Evolutionary conservation across 306 rosid genomes (phyloP), one percentile per base, ranked within the genome.

Genomic region (Senna siamea): DNA sequence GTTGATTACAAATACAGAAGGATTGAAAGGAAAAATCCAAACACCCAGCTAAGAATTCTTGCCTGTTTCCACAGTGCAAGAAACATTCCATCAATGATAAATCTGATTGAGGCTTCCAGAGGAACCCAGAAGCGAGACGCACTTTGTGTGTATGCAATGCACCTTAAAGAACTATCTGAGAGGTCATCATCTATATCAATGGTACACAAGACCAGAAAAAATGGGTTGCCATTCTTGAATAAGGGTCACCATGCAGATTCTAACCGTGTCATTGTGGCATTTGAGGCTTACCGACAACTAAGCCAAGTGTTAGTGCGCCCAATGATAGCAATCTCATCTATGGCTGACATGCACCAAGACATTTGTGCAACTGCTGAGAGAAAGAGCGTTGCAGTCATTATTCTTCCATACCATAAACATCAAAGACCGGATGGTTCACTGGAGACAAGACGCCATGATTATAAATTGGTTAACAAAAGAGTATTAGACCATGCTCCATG

Each of bases 401-500:
- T 93, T 84, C 87, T 93, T 28, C 98, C 96, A n/a, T 93, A 87
- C 81, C 98, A 93, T 66, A 89, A 87, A 81, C 97, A 93, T 73
- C 97, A 84, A 68, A 83, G 89, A 32, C n/a, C 87, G 63, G 97
- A 90, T 59, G 95, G 97, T 43, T 69, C 87, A 7, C 59, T 87
- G 12, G 92, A 85, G 76, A 77, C 79, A 22, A 78, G 91, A 7
- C 74, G 86, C 46, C 87, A 38, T 55, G 96, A 88, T 67, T 89
- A 81, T 48, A 80, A 87, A 14, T 34, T 11, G 66, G 90, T 93
- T 38, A 93, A 93, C 83, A 80, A 72, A 61, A 91, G 85, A 59
- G 90, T 93, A 26, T 87, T 93, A 37, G 81, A 89, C 66, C 83
- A 86, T 63, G 93, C 98, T 48, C 93, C 81, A 0, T 93, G 98